A percentile compares a stretch with the other conserved stretches of the same genome.
Evolutionary conservation across 2,329 filamentous ascomycete genomes (phyloP).

Genomic region (Onygenales sp.): DNA sequence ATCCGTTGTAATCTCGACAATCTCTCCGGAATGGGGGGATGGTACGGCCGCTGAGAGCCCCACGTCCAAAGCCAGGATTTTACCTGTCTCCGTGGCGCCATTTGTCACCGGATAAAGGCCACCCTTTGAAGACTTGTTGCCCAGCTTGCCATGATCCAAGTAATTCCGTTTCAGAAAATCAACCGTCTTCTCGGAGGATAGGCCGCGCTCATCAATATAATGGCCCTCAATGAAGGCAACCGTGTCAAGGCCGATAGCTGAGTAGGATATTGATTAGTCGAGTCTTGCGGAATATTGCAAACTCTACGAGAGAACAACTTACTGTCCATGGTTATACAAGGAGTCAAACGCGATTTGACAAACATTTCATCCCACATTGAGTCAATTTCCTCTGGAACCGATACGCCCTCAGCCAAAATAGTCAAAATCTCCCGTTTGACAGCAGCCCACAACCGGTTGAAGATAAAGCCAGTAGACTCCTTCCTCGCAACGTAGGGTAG

Average conservation of each 20-base stretch:
- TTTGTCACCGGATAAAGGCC: conserved; percentile 26
- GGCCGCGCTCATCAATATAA: conserved; percentile 41
- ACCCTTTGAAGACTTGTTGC: conserved; percentile 34
- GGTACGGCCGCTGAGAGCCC: not conserved
- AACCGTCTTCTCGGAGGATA: conserved; percentile 30
- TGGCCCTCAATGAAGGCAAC: conserved; percentile 45
- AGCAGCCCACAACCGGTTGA: conserved; percentile 49
- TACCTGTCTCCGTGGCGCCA: no score
- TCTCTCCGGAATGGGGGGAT: not conserved
- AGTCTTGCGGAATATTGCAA: not conserved
- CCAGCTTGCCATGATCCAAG: conserved; percentile 39
- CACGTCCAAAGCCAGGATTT: not conserved
- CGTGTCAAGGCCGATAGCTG: conserved; percentile 41
- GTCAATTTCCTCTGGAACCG: conserved; percentile 42
- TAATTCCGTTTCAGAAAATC: conserved; percentile 39
- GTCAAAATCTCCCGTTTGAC: conserved; percentile 44
- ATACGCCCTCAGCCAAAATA: conserved; percentile 43
- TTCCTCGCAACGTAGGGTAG: conserved; percentile 35
- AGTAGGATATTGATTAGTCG: not conserved
- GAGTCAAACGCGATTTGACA: not conserved
- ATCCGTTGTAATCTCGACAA: not conserved
- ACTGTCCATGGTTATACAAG: not conserved
- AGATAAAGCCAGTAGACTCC: conserved; percentile 45
- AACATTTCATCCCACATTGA: not conserved
- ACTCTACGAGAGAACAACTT: not conserved